Evolutionary conservation across 1,284 basidiomycete species (phyloP).

Genomic region (Caloboletus inedulis): DNA sequence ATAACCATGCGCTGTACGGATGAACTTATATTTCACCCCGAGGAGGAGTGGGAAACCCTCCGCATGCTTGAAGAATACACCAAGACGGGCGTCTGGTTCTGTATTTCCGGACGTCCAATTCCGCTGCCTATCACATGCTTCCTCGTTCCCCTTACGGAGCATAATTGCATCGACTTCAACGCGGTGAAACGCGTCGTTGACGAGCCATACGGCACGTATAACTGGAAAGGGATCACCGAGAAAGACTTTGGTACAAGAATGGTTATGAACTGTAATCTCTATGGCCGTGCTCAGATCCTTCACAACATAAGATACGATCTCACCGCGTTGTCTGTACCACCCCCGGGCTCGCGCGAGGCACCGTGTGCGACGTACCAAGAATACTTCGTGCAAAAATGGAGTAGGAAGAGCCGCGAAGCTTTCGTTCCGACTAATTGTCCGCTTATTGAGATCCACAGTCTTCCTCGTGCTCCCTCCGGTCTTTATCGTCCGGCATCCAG

Average conservation of each 20-base stretch:
- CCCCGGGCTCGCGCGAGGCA: constrained; percentile 46
- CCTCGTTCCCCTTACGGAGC: constrained; percentile 55
- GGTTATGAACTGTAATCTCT: constrained; percentile 52
- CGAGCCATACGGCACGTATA: constrained; percentile 46
- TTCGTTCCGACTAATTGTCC: constrained; percentile 53
- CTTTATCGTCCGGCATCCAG: constrained; percentile 41
- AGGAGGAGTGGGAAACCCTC: constrained; percentile 44
- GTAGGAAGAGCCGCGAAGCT: constrained; percentile 41
- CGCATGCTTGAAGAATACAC: constrained; percentile 61
- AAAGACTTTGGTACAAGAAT: constrained; percentile 46
- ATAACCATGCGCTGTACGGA: constrained; percentile 41
- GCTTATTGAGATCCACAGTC: constrained; percentile 49
- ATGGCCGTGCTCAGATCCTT: constrained; percentile 55
- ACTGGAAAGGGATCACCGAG: constrained; percentile 54
- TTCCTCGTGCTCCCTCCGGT: constrained; percentile 43
- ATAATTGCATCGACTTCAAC: constrained; percentile 51
- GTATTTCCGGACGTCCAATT: constrained; percentile 57
- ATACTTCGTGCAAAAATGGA: constrained; percentile 55
- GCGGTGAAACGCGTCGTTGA: constrained; percentile 48
- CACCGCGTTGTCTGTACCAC: constrained; percentile 55
- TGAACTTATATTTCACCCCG: constrained; percentile 40
- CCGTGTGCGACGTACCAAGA: constrained; percentile 53
- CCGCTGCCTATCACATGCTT: constrained; percentile 51
- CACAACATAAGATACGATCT: constrained; percentile 59
- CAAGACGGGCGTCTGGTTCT: constrained; percentile 57